Base-by-base conservation (phyloP, 73 alveolate species). In the Durusdinium trenchii region DNA sequence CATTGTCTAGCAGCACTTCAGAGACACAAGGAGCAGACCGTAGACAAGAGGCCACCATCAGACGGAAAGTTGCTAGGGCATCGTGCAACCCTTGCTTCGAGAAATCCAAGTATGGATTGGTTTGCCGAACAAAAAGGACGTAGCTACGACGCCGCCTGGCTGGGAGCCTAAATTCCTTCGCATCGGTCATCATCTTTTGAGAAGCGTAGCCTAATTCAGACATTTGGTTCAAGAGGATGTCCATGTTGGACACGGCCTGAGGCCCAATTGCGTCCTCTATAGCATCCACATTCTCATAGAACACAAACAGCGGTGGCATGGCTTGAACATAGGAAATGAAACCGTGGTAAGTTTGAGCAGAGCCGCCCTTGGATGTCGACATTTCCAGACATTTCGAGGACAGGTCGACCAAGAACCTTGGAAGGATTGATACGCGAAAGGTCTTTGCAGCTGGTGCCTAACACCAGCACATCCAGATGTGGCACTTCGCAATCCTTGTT, bases 391-490 rank as follows among this genome's bases (percentile, higher is more conserved):
- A 69, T 4, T 35, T 23, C 93, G 6, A 18, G 36, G 28, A 7
- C 32, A 69, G 26, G 93, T 82, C 93, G 4, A 32, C 73, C 38
- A n/a, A 52, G 42, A 16, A 48, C 48, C 18, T 26, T 43, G 30
- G 93, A 1, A 73, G 35, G 12, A 73, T 82, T 82, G 12, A 48
- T 50, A 69, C 71, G 23, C 12, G 51, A 32, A 47, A 82, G 48
- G 54, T 82, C 93, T 82, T 82, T 82, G 93, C 93, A 82, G 73
- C 64, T 40, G 47, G 93, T 82, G 18, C 93, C 93, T 7, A 47
- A 20, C 6, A 82, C 47, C 43, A 82, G 48, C 10, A 10, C 28
- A 1, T 48, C 93, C 35, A 82, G 73, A 5, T 7, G 28, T 7
- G 73, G 73, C 46, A 83, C 76, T 9, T 50, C n/a, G 52, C 94